phyloP scores from a whole-genome alignment of 805 yeast genomes.

The Kodamaea kakaduensis region DNA sequence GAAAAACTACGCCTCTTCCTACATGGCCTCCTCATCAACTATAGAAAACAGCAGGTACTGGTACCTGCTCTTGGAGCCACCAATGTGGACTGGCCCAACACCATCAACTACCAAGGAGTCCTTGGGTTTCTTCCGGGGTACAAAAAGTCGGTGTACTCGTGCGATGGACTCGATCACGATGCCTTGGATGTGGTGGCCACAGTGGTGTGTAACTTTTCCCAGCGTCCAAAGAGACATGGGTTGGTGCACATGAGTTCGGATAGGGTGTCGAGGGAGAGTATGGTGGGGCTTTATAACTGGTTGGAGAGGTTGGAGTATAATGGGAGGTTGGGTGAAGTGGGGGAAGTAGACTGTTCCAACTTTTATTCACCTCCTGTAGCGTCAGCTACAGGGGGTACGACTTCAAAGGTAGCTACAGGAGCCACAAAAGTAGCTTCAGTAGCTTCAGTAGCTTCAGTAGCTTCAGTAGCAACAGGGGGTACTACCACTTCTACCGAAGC shows the following conservation, averaged over 20 bases:
- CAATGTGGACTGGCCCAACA: constrained; percentile 33
- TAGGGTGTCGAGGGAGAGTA: constrained; percentile 10
- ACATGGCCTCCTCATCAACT: constrained; percentile 1
- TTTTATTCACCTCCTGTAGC: too few relatives aligned
- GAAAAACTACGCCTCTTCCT: too few relatives aligned
- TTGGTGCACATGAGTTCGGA: constrained; percentile 18
- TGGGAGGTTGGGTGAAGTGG: constrained; percentile 2
- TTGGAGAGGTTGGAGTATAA: constrained; percentile 19
- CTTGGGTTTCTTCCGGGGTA: constrained; percentile 27
- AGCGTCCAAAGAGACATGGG: constrained; percentile 30
- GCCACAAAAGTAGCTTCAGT: too few relatives aligned
- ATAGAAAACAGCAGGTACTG: constrained; percentile 1
- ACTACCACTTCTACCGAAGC: too few relatives aligned
- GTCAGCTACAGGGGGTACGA: too few relatives aligned
- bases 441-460: too few relatives aligned
- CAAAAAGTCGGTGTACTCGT: constrained; percentile 28
- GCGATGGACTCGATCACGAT: neutral
- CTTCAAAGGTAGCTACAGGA: too few relatives aligned
- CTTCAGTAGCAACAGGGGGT: too few relatives aligned
- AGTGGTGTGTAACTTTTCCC: constrained; percentile 22
- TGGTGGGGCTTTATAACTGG: constrained; percentile 27
- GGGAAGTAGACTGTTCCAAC: too few relatives aligned
- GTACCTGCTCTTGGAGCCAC: constrained; percentile 1
- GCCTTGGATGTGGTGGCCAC: constrained; percentile 14
- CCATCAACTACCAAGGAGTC: constrained; percentile 33